Evolutionary conservation across 805 yeast genomes (phyloP).

Genomic region (Candida dajiaensis): DNA sequence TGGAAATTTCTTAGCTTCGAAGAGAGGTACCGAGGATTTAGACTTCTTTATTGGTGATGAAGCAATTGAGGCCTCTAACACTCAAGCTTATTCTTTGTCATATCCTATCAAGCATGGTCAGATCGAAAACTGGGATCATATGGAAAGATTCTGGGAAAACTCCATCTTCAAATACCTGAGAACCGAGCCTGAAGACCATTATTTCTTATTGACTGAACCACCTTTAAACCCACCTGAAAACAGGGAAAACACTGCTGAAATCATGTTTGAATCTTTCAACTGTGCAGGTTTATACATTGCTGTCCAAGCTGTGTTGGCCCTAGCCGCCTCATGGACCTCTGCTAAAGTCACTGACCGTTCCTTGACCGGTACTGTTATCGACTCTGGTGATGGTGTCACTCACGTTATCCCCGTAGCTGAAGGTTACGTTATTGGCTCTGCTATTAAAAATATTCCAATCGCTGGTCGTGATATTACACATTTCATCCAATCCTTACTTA

Average conservation of each 20-base stretch:
- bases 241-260: constrained; percentile 97
- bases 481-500: constrained; percentile 84
- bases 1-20: constrained; percentile 35
- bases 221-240: constrained; percentile 99
- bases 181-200: constrained; percentile 98
- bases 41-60: constrained; percentile 96
- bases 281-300: constrained; percentile 99
- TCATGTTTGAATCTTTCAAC: constrained; percentile 97
- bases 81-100: constrained; percentile 78
- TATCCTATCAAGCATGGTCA: constrained; percentile 98
- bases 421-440: constrained; percentile 97
- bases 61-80: constrained; percentile 86
- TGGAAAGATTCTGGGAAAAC: constrained; percentile 99
- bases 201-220: constrained; percentile 92
- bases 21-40: constrained; percentile 88
- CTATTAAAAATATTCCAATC: constrained; percentile 94
- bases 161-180: constrained; percentile 93
- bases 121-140: constrained; percentile 98
- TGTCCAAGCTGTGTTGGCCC: constrained; percentile 96
- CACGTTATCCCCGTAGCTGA: constrained; percentile 99
- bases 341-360: constrained; percentile 93
- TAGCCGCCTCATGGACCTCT: constrained; percentile 99
- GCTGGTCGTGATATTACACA: constrained; percentile 98
- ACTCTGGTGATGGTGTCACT: constrained; percentile 98
- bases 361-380: constrained; percentile 96